A percentile compares a stretch with the other conserved stretches of the same genome.
These are phyloP conservation scores for Chrysanthemum seticuspe DNA, from an alignment of 129 eudicot species.

Conservation along the genomic window DNA sequence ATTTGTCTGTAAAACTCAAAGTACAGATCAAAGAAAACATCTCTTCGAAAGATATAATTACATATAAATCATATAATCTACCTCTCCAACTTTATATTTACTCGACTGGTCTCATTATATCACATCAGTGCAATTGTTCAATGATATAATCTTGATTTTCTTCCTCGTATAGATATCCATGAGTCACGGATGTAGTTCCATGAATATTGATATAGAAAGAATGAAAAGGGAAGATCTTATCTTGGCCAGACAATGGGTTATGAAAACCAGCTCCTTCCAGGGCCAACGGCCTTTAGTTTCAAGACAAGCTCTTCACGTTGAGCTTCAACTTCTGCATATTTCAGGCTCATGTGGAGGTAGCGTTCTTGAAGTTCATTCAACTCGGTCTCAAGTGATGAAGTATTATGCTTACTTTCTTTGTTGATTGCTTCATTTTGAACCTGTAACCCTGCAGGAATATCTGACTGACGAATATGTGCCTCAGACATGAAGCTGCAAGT, in stretches of 20 bases:
- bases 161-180: constrained; percentile 4
- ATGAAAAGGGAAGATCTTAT: background rate
- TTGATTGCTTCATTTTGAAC: constrained; percentile 20
- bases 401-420: constrained; percentile 22
- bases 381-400: constrained; percentile 40
- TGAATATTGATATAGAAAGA: constrained; percentile 10
- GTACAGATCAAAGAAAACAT: background rate
- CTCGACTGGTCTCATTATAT: background rate
- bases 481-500: constrained; percentile 44
- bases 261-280: constrained; percentile 56
- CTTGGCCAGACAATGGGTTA: constrained; percentile 6
- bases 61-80: constrained; percentile 6
- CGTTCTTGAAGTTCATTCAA: constrained; percentile 64
- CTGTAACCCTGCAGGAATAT: constrained; percentile 2
- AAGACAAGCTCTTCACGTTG: constrained; percentile 69
- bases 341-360: constrained; percentile 69
- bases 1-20: background rate
- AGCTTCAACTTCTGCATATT: constrained; percentile 78
- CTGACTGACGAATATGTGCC: constrained; percentile 20
- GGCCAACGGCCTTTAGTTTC: constrained; percentile 49
- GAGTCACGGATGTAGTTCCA: constrained; percentile 8
- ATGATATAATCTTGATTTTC: background rate
- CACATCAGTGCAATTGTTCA: constrained; percentile 5
- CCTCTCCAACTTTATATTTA: constrained; percentile 22
- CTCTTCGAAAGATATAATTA: constrained; percentile 1